Base-by-base conservation (phyloP, 2,329 filamentous ascomycete species). In the Thielaviopsis punctulata region DNA sequence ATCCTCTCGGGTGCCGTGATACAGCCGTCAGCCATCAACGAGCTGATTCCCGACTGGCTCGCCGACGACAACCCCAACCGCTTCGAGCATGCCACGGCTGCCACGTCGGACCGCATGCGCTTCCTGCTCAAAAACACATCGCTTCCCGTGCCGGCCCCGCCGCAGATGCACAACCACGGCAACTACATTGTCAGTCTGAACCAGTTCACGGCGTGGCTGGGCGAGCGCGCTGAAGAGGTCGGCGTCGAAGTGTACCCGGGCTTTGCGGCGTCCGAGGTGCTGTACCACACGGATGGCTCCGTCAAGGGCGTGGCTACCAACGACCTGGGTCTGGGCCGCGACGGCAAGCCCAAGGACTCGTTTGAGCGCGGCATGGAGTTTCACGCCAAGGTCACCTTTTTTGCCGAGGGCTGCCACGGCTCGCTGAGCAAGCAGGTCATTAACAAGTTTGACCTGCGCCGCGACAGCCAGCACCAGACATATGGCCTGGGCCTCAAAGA, bases 321-420 rank as follows among this genome's bases (percentile, higher is more conserved):
- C 62, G 92, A 98, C 62, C 71, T 95, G 21, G 92, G 92, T 39
- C 77, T 98, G 55, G 81, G 76, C 9, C 77, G 88, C 52, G 77
- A 84, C 60, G 90, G 90, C 39, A 84, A 83, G 65, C 79, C 89
- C 33, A 95, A 94, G 70, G 84, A 92, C 52, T 82, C 75, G 6
- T 98, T 95, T 62, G 89, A 96, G 72, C 78, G 92, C 56, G 92
- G 92, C 55, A 98, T 98, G 92, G 92, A 95, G 68, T 98, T 98
- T 64, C 88, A 95, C 62, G 90, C 92, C 6, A 76, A 84, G 54
- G 82, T 92, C 48, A 98, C 92, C 36, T 73, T 98, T 52, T 88
- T 98, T 55, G 92, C 77, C 12, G 92, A 98, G 69, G 92, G 92
- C 12, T 96, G 90, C 63, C 92, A 98, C 64, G 92, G 92, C 57